Evolutionary conservation across 2,329 filamentous ascomycete species (phyloP).

Genomic region (Teratosphaeria gauchensis): DNA sequence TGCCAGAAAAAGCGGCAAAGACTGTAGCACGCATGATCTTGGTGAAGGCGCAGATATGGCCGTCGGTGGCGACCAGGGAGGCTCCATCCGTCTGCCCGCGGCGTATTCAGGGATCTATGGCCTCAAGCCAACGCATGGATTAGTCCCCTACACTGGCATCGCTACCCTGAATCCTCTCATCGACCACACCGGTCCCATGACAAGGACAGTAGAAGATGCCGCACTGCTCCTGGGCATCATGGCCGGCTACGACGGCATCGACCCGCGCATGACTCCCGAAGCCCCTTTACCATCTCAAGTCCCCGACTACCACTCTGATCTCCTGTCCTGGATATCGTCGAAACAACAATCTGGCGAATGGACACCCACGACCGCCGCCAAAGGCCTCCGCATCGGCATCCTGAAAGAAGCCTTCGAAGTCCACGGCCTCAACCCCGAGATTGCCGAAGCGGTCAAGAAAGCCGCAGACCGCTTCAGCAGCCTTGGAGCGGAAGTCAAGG

Average conservation of each 20-base stretch:
- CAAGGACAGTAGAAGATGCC: slow-evolving; percentile 31
- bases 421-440: slow-evolving; percentile 21
- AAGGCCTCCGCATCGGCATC: slow-evolving; percentile 37
- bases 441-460: neutral
- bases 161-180: slow-evolving; percentile 33
- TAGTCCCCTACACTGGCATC: slow-evolving; percentile 38
- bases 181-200: slow-evolving; percentile 39
- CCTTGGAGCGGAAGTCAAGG: neutral
- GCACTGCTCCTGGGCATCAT: slow-evolving; percentile 31
- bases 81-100: slow-evolving; percentile 16
- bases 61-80: slow-evolving; percentile 23
- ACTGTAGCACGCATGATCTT: slow-evolving; percentile 12
- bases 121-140: slow-evolving; percentile 32
- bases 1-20: slow-evolving; percentile 16
- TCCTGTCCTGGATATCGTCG: slow-evolving; percentile 17
- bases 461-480: neutral
- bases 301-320: slow-evolving; percentile 25
- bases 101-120: slow-evolving; percentile 21
- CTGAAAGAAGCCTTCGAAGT: slow-evolving; percentile 36
- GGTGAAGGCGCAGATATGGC: slow-evolving; percentile 29
- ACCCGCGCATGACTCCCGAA: slow-evolving; percentile 34
- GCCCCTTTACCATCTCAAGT: slow-evolving; percentile 29
- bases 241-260: slow-evolving; percentile 38
- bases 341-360: slow-evolving; percentile 22
- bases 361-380: slow-evolving; percentile 23